Conservation (phyloP, 2,329 filamentous ascomycete species). For the Aspergillus viridinutans region DNA sequence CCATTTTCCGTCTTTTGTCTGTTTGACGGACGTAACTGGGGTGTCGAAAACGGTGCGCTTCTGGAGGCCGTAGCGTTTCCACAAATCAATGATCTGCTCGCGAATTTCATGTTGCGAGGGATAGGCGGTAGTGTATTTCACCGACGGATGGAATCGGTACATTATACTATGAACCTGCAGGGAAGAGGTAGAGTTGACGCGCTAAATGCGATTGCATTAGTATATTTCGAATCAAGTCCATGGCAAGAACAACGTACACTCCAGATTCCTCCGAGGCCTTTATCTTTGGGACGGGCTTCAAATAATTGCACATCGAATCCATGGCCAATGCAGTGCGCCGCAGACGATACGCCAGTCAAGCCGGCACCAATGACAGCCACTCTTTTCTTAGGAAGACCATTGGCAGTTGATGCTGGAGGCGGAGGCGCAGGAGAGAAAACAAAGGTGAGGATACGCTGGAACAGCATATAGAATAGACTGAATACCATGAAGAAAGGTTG, state of each 20-base stretch:
- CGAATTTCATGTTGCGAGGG: conserved; percentile 73
- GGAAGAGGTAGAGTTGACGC: conserved; percentile 76
- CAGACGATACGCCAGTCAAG: conserved; percentile 71
- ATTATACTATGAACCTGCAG: conserved; percentile 81
- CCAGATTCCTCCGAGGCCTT: conserved; percentile 72
- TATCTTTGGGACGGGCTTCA: conserved; percentile 62
- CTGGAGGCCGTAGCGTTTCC: conserved; percentile 70
- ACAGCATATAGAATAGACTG: conserved; percentile 26
- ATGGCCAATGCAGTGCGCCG: conserved; percentile 78
- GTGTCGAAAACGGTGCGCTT: conserved; percentile 68
- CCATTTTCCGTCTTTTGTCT: conserved; percentile 67
- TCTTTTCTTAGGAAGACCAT: conserved; percentile 51
- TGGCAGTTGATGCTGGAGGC: conserved; percentile 48
- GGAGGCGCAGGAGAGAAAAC: conserved; percentile 69
- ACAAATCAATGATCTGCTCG: conserved; percentile 65
- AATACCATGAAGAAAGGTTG: conserved; percentile 29
- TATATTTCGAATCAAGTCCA: background rate
- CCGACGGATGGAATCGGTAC: conserved; percentile 81
- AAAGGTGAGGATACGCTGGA: conserved; percentile 28
- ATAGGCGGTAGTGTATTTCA: conserved; percentile 72
- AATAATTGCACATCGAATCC: conserved; percentile 79
- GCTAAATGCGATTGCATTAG: conserved; percentile 39
- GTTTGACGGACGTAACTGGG: conserved; percentile 64
- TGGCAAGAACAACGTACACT: conserved; percentile 49
- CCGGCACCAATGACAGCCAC: conserved; percentile 68